A percentile compares a stretch with the other conserved stretches of the same genome.
Evolutionary conservation across 495 filamentous ascomycete genomes (phyloP).

Genomic region (Aspergillus diversus): DNA sequence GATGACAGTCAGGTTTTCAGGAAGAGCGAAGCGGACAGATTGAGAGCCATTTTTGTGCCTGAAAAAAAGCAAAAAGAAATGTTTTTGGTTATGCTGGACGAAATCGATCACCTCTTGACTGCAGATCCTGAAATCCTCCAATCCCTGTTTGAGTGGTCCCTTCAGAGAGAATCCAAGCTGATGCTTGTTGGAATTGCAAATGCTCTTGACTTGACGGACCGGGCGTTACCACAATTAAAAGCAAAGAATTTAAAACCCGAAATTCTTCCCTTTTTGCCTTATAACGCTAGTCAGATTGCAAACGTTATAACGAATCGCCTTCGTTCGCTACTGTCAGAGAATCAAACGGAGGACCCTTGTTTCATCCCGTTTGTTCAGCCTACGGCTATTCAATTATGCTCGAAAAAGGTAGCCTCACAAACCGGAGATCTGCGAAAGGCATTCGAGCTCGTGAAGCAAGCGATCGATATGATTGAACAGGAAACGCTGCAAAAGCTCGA

Average conservation of each 20-base stretch:
- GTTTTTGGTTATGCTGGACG: constrained; percentile 86
- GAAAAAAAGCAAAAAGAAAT: constrained; percentile 42
- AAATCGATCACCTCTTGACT: constrained; percentile 90
- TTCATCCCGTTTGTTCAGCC: constrained; percentile 90
- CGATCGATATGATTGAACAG: constrained; percentile 84
- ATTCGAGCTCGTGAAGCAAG: constrained; percentile 89
- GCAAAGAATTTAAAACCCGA: constrained; percentile 87
- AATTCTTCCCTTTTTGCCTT: constrained; percentile 90
- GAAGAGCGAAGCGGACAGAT: constrained; percentile 54
- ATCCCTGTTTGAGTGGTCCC: constrained; percentile 90
- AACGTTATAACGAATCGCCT: constrained; percentile 83
- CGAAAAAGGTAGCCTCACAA: constrained; percentile 90
- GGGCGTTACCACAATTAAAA: constrained; percentile 92
- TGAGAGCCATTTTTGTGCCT: constrained; percentile 68
- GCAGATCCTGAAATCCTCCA: constrained; percentile 86
- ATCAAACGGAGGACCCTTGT: constrained; percentile 52
- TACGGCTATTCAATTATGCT: constrained; percentile 87
- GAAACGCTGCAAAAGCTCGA: constrained; percentile 64
- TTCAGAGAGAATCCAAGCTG: constrained; percentile 75
- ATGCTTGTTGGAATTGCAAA: constrained; percentile 94
- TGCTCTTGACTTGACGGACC: constrained; percentile 91
- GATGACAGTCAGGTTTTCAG: constrained; percentile 60
- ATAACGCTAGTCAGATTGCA: constrained; percentile 86
- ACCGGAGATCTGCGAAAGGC: constrained; percentile 94
- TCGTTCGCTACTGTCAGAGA: constrained; percentile 64